phyloP scores from a whole-genome alignment of 1,139 yeast genomes.

The Candida sanyaensis region DNA sequence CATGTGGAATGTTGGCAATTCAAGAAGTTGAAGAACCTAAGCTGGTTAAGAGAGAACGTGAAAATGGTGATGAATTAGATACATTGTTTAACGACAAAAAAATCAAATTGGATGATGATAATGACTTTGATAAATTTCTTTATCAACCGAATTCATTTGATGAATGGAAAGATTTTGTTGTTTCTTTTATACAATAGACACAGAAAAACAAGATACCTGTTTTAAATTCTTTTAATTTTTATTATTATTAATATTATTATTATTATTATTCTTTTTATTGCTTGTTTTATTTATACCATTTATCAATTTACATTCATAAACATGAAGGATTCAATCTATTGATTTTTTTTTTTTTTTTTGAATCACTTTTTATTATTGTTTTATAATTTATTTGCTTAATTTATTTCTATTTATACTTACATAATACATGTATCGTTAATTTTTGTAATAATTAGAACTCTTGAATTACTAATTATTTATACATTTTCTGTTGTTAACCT shows the following conservation, averaged over 20 bases:
- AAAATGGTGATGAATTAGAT: constrained; percentile 39
- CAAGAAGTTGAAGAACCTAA: constrained; percentile 2
- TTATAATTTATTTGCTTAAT: neutral
- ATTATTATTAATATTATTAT: neutral
- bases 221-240: neutral
- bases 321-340: too few species aligned
- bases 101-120: constrained; percentile 21
- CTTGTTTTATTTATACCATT: too few species aligned
- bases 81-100: constrained; percentile 40
- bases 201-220: neutral
- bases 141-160: constrained; percentile 40
- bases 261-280: neutral
- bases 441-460: neutral
- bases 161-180: constrained; percentile 36
- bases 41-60: constrained; percentile 26
- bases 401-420: neutral
- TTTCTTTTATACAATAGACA: constrained; percentile 10
- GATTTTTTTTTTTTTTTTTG: too few species aligned
- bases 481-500: too few species aligned
- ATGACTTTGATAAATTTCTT: constrained; percentile 23
- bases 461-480: too few species aligned
- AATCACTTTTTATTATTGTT: neutral
- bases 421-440: neutral
- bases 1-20: constrained; percentile 19
- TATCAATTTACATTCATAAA: too few species aligned